phyloP scores from a whole-genome alignment of 1,284 basidiomycete genomes.

The Coniophora puteana region DNA sequence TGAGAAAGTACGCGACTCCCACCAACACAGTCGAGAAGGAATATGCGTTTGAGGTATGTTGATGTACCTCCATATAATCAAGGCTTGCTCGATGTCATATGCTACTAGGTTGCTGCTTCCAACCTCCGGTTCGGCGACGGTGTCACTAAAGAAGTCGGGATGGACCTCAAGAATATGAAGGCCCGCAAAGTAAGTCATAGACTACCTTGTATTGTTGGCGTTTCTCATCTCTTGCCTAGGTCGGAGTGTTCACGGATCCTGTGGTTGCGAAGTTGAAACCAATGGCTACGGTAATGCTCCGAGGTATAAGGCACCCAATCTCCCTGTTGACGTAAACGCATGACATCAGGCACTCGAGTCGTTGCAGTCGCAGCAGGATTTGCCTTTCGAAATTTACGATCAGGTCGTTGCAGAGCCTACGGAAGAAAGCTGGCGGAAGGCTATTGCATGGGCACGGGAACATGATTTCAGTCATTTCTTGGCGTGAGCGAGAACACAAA shows the following conservation, averaged over 20 bases:
- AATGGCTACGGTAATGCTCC: conserved; percentile 69
- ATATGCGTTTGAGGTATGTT: conserved; percentile 88
- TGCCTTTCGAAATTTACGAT: conserved; percentile 85
- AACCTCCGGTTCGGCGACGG: conserved; percentile 89
- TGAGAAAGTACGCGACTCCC: conserved; percentile 82
- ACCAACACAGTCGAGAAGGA: conserved; percentile 79
- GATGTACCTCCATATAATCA: not conserved
- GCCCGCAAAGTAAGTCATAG: conserved; percentile 61
- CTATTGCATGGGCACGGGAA: conserved; percentile 84
- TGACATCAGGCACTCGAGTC: conserved; percentile 65
- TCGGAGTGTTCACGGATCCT: conserved; percentile 92
- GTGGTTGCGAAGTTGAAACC: conserved; percentile 81
- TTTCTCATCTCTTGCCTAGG: conserved; percentile 46
- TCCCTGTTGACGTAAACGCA: not conserved
- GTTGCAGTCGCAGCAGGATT: conserved; percentile 65
- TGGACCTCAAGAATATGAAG: conserved; percentile 91
- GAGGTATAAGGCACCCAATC: not conserved
- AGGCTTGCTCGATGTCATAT: not conserved
- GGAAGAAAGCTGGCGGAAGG: conserved; percentile 83
- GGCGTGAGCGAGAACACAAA: conserved; percentile 55
- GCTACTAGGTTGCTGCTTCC: conserved; percentile 81
- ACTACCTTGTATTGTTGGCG: not conserved
- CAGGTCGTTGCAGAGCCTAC: conserved; percentile 88
- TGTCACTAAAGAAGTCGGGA: conserved; percentile 88
- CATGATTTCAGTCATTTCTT: conserved; percentile 93